Percentiles rank a stretch among this genome's conserved stretches.
These are phyloP conservation scores for Asterella californica DNA, from an alignment of 225 moss, liverwort and hornwort genomes.

Conservation along the genomic window DNA sequence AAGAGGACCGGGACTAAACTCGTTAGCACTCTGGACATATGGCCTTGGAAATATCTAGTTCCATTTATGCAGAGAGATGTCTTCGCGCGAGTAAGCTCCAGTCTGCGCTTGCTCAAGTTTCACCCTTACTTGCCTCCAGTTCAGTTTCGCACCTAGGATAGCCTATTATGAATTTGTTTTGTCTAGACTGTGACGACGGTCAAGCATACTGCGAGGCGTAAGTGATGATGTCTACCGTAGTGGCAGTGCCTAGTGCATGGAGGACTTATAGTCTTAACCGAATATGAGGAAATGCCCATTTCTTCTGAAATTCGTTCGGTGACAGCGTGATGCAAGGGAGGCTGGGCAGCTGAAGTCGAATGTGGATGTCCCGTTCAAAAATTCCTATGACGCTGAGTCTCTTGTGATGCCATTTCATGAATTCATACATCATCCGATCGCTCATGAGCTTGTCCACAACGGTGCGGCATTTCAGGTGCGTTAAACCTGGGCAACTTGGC, in stretches of 20 bases:
- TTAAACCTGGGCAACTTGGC: not conserved
- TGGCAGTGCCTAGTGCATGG: not conserved
- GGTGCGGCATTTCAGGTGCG: slow-evolving; percentile 44
- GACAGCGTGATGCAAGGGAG: slow-evolving; percentile 27
- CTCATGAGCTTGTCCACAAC: slow-evolving; percentile 46
- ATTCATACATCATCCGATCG: slow-evolving; percentile 38
- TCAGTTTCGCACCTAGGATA: not conserved
- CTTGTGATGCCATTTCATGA: slow-evolving; percentile 42
- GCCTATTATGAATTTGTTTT: not conserved
- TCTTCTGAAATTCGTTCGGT: not conserved
- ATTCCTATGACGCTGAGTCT: slow-evolving; percentile 36
- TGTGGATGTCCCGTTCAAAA: slow-evolving; percentile 4
- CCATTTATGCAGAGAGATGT: slow-evolving; percentile 40
- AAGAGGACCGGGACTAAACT: not conserved
- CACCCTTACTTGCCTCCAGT: not conserved
- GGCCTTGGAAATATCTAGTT: slow-evolving; percentile 55
- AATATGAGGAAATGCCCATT: not conserved
- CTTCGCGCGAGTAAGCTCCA: slow-evolving; percentile 22
- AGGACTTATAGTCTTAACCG: not conserved
- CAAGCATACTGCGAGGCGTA: not conserved
- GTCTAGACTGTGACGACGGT: not conserved
- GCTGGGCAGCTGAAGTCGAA: not conserved
- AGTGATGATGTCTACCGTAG: not conserved
- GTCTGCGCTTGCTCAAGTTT: not conserved
- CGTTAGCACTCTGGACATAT: slow-evolving; percentile 38